Conservation (phyloP, 2,329 filamentous ascomycete genomes). For the Cytospora leucostoma region DNA sequence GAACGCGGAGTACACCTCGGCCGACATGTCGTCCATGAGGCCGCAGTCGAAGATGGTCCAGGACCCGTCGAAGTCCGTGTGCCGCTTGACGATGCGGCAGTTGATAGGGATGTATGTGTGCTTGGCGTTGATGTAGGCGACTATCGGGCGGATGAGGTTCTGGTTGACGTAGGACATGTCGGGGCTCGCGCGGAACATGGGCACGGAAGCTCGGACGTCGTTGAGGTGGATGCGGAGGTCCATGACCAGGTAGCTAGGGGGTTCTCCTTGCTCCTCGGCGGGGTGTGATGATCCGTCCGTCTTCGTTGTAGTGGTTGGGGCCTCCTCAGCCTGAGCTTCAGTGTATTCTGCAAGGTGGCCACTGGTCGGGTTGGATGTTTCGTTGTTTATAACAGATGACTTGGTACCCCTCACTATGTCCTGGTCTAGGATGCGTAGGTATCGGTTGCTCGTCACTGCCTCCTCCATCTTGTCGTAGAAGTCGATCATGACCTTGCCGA, state of each 20-base stretch:
- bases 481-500: constrained; percentile 93
- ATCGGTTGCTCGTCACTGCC: constrained; percentile 78
- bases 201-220: constrained; percentile 89
- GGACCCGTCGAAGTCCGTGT: constrained; percentile 87
- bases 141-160: constrained; percentile 90
- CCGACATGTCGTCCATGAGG: constrained; percentile 88
- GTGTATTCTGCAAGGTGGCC: constrained; percentile 22
- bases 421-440: constrained; percentile 59
- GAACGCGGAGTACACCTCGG: constrained; percentile 94
- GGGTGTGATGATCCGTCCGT: constrained; percentile 7
- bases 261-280: constrained; percentile 46
- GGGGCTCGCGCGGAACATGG: constrained; percentile 73
- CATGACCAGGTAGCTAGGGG: constrained; percentile 84
- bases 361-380: constrained; percentile 4
- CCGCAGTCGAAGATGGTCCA: constrained; percentile 96
- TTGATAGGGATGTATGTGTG: constrained; percentile 94
- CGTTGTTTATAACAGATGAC: constrained; percentile 30
- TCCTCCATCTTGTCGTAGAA: constrained; percentile 96
- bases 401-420: constrained; percentile 34
- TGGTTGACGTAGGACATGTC: constrained; percentile 96
- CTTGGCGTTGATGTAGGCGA: constrained; percentile 96
- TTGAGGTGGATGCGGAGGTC: constrained; percentile 95
- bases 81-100: constrained; percentile 89
- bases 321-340: constrained; percentile 23
- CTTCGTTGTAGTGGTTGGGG: constrained; percentile 19